Percentiles rank a stretch among this genome's conserved stretches.
Conservation (phyloP, 805 yeast species). For the Wickerhamiella alocasiicola region DNA sequence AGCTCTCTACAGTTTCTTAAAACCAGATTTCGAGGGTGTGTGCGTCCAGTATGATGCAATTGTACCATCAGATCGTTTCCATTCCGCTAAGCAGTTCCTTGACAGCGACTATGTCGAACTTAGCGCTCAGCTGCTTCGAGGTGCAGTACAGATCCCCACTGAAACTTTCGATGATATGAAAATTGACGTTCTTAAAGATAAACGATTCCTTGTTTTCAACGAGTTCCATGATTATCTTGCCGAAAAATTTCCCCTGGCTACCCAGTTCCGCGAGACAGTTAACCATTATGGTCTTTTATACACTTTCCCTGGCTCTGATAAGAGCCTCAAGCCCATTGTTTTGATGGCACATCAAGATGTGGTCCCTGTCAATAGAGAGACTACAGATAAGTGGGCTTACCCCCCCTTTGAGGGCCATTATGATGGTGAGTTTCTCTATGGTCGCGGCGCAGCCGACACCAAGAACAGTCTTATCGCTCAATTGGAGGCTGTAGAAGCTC, state of each 20-base stretch:
- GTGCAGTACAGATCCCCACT: conserved; percentile 56
- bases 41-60: conserved; percentile 5
- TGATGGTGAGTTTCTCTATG: conserved; percentile 53
- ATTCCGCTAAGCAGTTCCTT: not conserved
- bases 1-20: not conserved
- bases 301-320: conserved; percentile 47
- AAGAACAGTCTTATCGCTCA: conserved; percentile 49
- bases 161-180: conserved; percentile 43
- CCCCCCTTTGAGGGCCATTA: conserved; percentile 52
- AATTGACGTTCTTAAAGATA: conserved; percentile 36
- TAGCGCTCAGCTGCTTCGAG: conserved; percentile 21
- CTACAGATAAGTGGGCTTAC: conserved; percentile 44
- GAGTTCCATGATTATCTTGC: conserved; percentile 44
- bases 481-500: conserved; percentile 48
- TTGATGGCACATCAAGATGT: conserved; percentile 66
- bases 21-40: conserved; percentile 4
- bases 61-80: conserved; percentile 1
- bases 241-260: conserved; percentile 44
- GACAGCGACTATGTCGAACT: not conserved
- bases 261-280: conserved; percentile 36
- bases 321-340: conserved; percentile 44
- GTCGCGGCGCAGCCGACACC: conserved; percentile 66
- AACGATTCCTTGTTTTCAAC: conserved; percentile 38
- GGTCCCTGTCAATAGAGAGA: conserved; percentile 51
- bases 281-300: no score